Conservation (phyloP, 106 monocot genomes). For the Dioscorea dumetorum region DNA sequence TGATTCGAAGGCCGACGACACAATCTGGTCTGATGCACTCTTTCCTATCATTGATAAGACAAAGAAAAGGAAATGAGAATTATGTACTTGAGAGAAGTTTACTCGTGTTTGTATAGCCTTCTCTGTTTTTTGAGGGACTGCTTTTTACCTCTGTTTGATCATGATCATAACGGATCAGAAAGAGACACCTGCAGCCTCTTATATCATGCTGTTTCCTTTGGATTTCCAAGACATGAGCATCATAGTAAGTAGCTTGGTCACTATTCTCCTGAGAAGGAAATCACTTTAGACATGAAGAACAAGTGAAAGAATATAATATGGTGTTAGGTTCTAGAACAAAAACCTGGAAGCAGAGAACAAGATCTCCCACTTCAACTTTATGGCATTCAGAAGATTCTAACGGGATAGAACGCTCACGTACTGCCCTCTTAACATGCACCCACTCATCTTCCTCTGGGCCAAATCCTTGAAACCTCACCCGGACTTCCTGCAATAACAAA, state of each 20-base stretch:
- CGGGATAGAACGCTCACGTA: slow-evolving; percentile 62
- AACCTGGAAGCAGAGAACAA: slow-evolving; percentile 78
- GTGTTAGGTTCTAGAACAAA: not conserved
- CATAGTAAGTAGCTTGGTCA: slow-evolving; percentile 49
- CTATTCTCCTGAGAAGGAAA: slow-evolving; percentile 32
- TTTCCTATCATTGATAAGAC: slow-evolving; percentile 35
- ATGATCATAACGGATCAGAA: slow-evolving; percentile 54
- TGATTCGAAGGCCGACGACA: slow-evolving; percentile 34
- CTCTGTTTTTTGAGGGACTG: not conserved
- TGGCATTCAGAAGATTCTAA: slow-evolving; percentile 64
- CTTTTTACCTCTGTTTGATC: slow-evolving; percentile 42
- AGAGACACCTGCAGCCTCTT: slow-evolving; percentile 75
- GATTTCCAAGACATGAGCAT: slow-evolving; percentile 56
- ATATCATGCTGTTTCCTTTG: slow-evolving; percentile 66
- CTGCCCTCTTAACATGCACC: slow-evolving; percentile 51
- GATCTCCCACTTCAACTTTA: slow-evolving; percentile 51
- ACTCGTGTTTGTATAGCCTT: not conserved
- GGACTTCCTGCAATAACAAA: slow-evolving; percentile 49
- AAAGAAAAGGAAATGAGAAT: not conserved
- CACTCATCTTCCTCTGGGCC: slow-evolving; percentile 78
- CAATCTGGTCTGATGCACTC: slow-evolving; percentile 35
- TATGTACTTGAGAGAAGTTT: not conserved
- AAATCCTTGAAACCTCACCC: slow-evolving; percentile 58
- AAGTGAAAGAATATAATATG: not conserved
- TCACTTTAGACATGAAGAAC: not conserved